Conservation (phyloP, 805 yeast genomes). For the Candida verbasci region DNA sequence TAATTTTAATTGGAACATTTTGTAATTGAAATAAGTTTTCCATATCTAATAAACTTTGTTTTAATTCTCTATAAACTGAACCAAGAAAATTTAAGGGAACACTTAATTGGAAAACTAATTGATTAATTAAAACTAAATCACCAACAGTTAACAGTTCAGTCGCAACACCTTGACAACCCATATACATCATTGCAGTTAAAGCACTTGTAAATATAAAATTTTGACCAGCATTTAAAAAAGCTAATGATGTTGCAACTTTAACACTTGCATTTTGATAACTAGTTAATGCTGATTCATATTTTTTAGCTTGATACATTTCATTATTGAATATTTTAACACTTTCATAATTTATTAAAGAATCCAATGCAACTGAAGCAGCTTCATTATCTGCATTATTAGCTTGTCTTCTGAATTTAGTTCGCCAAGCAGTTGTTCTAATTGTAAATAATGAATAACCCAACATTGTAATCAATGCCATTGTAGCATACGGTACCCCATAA, state of each 20-base stretch:
- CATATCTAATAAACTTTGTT: slow-evolving; percentile 93
- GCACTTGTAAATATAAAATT: slow-evolving; percentile 81
- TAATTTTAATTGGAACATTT: slow-evolving; percentile 62
- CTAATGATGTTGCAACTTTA: slow-evolving; percentile 80
- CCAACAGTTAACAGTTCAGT: slow-evolving; percentile 83
- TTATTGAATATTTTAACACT: slow-evolving; percentile 93
- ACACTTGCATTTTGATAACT: slow-evolving; percentile 72
- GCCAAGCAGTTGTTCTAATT: slow-evolving; percentile 91
- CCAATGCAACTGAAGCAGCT: slow-evolving; percentile 93
- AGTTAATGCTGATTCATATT: slow-evolving; percentile 71
- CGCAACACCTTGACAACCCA: slow-evolving; percentile 95
- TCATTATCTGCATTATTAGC: slow-evolving; percentile 90
- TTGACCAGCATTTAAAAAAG: slow-evolving; percentile 76
- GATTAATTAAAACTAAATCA: slow-evolving; percentile 90
- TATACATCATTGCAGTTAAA: slow-evolving; percentile 93
- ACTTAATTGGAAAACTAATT: slow-evolving; percentile 90
- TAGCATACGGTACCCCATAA: slow-evolving; percentile 85
- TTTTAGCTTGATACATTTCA: slow-evolving; percentile 72
- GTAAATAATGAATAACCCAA: slow-evolving; percentile 83
- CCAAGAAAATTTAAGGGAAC: slow-evolving; percentile 95
- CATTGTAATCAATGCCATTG: slow-evolving; percentile 85
- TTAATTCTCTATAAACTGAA: slow-evolving; percentile 89
- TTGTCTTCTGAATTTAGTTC: slow-evolving; percentile 83
- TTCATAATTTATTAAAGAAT: slow-evolving; percentile 90
- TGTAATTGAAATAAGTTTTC: slow-evolving; percentile 88